Evolutionary conservation across 2,329 filamentous ascomycete species (phyloP).

Genomic region (Verticillium nubilum): DNA sequence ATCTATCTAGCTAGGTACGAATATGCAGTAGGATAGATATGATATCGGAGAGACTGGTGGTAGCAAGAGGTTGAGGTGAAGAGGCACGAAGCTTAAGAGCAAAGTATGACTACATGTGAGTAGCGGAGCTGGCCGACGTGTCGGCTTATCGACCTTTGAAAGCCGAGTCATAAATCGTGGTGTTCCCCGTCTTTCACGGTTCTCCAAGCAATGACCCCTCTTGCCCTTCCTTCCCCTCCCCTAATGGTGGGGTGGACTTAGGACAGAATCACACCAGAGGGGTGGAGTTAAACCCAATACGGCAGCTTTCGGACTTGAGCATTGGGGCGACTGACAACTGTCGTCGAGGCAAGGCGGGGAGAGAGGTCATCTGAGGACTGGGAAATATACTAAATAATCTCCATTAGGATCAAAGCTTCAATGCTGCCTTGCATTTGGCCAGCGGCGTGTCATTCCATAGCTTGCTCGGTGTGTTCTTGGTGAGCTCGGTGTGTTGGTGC

Average conservation of each 20-base stretch:
- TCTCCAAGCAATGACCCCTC: not conserved
- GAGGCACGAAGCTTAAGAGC: not conserved
- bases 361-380: too few species aligned
- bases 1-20: constrained; percentile 2
- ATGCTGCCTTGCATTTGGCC: not conserved
- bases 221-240: not conserved
- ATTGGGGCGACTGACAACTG: not conserved
- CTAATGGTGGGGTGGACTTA: not conserved
- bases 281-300: not conserved
- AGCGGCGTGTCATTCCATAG: not conserved
- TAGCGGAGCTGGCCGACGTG: not conserved
- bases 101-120: not conserved
- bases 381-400: not conserved
- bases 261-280: not conserved
- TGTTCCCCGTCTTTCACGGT: not conserved
- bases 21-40: not conserved
- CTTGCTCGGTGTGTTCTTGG: not conserved
- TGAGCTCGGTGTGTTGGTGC: not conserved
- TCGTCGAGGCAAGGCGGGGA: too few species aligned
- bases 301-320: not conserved
- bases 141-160: not conserved
- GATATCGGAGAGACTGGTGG: not conserved
- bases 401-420: not conserved
- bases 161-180: not conserved
- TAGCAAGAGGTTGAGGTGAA: not conserved